These are phyloP conservation scores for Hansenula anomala DNA, from an alignment of 1,139 yeast species.

Conservation along the genomic window DNA sequence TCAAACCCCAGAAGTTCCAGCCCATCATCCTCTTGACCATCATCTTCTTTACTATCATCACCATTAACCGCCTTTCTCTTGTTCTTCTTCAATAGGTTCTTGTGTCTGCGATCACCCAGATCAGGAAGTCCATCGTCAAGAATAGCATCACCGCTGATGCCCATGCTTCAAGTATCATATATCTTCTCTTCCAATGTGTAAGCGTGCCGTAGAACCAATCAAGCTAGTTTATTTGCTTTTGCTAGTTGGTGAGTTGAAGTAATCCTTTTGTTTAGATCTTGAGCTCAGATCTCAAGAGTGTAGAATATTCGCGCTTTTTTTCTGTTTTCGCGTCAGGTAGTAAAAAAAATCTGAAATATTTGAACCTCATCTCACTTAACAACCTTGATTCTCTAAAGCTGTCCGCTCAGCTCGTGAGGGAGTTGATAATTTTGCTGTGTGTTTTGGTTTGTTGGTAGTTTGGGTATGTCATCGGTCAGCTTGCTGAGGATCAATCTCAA, in stretches of 20 bases:
- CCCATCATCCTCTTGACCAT: constrained; percentile 1
- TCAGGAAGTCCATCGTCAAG: background rate
- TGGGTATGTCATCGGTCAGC: too few species aligned
- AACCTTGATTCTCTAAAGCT: background rate
- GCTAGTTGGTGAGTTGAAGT: too few species aligned
- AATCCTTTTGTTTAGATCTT: too few species aligned
- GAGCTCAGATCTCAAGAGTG: too few species aligned
- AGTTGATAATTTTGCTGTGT: background rate
- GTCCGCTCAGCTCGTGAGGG: background rate
- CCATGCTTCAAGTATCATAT: constrained; percentile 1
- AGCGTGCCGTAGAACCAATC: too few species aligned
- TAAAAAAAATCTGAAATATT: too few species aligned
- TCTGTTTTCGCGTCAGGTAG: too few species aligned
- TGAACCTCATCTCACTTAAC: too few species aligned
- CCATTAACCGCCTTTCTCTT: background rate
- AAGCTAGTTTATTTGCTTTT: too few species aligned
- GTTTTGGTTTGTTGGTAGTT: too few species aligned
- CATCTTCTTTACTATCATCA: background rate
- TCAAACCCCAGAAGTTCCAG: constrained; percentile 5
- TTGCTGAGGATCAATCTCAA: background rate
- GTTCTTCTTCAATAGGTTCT: background rate
- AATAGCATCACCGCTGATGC: background rate
- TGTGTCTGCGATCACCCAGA: background rate
- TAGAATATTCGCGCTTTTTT: too few species aligned
- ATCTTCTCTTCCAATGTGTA: too few species aligned